Base-by-base conservation (phyloP, 78 protist species). In the Chrysochromulina parva region DNA sequence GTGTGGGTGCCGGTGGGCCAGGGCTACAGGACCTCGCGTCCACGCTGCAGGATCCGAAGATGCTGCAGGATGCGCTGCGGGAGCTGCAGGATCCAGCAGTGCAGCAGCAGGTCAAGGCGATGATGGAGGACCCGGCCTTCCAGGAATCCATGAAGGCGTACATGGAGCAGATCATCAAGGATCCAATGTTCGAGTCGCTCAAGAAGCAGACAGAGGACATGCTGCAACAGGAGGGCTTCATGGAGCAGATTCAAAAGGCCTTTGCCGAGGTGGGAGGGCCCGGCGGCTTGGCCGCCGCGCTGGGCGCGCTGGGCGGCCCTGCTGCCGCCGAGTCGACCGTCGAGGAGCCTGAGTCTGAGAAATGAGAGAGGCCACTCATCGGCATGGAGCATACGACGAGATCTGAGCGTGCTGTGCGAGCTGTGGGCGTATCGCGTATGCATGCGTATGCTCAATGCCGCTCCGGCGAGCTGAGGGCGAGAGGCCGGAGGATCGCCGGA, bases 61-160 rank as follows among this genome's bases (percentile, higher is more conserved):
- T 17, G n/a, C 38, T 69, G 54, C 78, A 69, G 78, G 17, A 38
- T 3, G 78, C 78, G 28, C 78, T 69, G 48, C 28, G 48, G 19
- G 78, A 69, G 78, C 78, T 69, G 38, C 78, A 69, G 78, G 78
- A 69, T 50, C 78, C 78, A 6, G 78, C 78, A 10, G 28, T 50
- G 13, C 78, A 69, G 78, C 24, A 24, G 78, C 78, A 50, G 26
- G 6, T 69, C 52, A 24, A 38, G 50, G n/a, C 6, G 52, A 69
- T 69, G 78, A 24, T 69, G 78, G 78, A 69, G 50, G 78, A 69
- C 78, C 78, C 78, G 52, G 78, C 78, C 78, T 69, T 69, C 78
- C 78, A 14, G 13, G 78, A 69, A 50, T 38, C 53, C 10, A 69
- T 69, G 78, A 69, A 69, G 78, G 52, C 38, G 13, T 69, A 69